These are phyloP conservation scores for Colletotrichum brevisporum DNA, from an alignment of 2,329 filamentous ascomycete genomes.

Conservation along the genomic window DNA sequence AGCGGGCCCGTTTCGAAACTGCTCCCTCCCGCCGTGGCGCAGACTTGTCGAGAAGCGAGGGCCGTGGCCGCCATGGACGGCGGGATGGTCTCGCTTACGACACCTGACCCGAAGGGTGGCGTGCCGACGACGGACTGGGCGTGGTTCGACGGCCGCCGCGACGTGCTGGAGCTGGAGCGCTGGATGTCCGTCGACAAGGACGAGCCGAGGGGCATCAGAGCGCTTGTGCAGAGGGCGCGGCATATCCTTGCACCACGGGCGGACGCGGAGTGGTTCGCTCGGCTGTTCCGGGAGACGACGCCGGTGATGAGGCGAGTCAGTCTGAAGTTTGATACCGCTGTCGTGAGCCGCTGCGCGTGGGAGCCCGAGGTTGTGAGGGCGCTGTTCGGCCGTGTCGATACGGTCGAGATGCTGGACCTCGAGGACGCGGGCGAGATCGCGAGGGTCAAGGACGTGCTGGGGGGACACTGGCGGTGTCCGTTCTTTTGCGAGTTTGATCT, in stretches of 20 bases:
- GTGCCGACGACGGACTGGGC: not conserved
- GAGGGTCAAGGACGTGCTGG: slow-evolving; percentile 11
- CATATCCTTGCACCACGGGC: slow-evolving; percentile 25
- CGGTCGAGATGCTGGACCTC: slow-evolving; percentile 19
- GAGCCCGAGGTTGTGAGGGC: not conserved
- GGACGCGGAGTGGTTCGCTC: slow-evolving; percentile 29
- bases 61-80: slow-evolving; percentile 24
- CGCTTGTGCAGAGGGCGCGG: slow-evolving; percentile 3
- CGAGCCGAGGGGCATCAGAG: slow-evolving; percentile 5
- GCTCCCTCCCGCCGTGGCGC: slow-evolving; percentile 19
- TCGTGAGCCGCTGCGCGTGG: slow-evolving; percentile 19
- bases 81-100: not conserved
- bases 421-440: slow-evolving; percentile 30
- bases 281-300: slow-evolving; percentile 4
- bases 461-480: slow-evolving; percentile 21
- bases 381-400: slow-evolving; percentile 11
- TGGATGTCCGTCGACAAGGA: slow-evolving; percentile 23
- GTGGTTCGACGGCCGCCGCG: slow-evolving; percentile 30
- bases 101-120: not conserved
- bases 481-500: slow-evolving; percentile 36
- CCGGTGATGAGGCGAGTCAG: slow-evolving; percentile 11
- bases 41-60: slow-evolving; percentile 27
- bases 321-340: slow-evolving; percentile 23
- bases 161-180: slow-evolving; percentile 34
- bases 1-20: not conserved